Conservation (phyloP, 1,284 basidiomycete species). For the Heliocybe sulcata region DNA sequence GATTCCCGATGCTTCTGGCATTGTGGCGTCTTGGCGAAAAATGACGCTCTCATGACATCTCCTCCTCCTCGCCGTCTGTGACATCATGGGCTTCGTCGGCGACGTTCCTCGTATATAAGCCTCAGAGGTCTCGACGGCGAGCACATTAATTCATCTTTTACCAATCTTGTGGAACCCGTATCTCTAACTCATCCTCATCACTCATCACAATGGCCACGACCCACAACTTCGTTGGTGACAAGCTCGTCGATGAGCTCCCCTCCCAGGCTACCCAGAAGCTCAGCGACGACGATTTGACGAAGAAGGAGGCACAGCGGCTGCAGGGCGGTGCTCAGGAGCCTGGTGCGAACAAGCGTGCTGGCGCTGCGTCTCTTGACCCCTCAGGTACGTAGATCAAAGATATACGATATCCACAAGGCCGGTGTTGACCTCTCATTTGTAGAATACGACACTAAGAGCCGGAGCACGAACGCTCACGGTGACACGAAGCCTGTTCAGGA, state of each 20-base stretch:
- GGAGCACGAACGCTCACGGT: background rate
- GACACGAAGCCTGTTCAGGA: background rate
- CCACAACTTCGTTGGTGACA: constrained; percentile 9
- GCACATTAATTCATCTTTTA: background rate
- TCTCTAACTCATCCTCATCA: background rate
- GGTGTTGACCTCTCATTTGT: background rate
- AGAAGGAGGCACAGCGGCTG: constrained; percentile 5
- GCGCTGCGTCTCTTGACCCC: constrained; percentile 10
- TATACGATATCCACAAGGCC: background rate
- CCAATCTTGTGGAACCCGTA: background rate
- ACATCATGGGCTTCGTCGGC: background rate
- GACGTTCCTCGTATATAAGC: background rate
- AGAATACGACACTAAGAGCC: background rate
- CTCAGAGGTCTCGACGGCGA: background rate
- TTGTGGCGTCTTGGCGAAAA: background rate
- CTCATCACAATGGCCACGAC: background rate
- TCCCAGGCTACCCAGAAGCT: constrained; percentile 4
- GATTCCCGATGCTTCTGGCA: background rate
- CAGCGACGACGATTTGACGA: constrained; percentile 8
- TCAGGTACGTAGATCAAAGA: background rate
- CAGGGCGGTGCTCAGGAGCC: constrained; percentile 5
- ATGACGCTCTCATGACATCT: background rate
- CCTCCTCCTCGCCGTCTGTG: background rate
- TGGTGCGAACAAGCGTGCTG: constrained; percentile 12
- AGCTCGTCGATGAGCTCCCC: constrained; percentile 9